phyloP scores from a whole-genome alignment of 2,329 filamentous ascomycete species.

The Aspergillus unguis region DNA sequence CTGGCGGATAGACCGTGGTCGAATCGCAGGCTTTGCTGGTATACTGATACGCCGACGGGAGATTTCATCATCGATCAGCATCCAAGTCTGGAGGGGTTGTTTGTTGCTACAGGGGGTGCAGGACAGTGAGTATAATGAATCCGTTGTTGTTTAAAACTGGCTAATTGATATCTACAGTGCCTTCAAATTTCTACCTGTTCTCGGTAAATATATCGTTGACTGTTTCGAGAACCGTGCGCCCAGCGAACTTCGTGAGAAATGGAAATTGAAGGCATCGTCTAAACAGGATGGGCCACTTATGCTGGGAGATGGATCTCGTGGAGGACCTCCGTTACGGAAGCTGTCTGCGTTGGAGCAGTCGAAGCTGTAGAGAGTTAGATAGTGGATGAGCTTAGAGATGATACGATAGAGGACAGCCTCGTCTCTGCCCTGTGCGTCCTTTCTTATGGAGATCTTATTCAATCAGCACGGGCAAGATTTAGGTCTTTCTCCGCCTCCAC shows the following conservation, averaged over 20 bases:
- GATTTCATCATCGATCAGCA: constrained; percentile 69
- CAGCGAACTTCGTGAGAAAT: constrained; percentile 8
- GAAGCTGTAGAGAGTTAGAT: constrained; percentile 1
- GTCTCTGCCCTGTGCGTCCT: too few relatives aligned
- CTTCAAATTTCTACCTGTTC: constrained; percentile 18
- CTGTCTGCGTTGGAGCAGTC: constrained; percentile 12
- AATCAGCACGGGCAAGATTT: too few relatives aligned
- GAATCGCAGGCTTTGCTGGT: constrained; percentile 67
- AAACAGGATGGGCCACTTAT: neutral
- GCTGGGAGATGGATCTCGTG: constrained; percentile 15
- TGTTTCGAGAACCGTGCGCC: constrained; percentile 10
- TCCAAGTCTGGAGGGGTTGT: constrained; percentile 51
- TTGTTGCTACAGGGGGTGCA: constrained; percentile 19
- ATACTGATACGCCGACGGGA: constrained; percentile 65
- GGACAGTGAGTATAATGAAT: constrained; percentile 16
- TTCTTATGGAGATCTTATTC: too few relatives aligned
- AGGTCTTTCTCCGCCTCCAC: too few relatives aligned
- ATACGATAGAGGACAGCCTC: too few relatives aligned
- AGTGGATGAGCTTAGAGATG: too few relatives aligned
- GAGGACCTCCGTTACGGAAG: constrained; percentile 12
- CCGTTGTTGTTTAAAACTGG: neutral
- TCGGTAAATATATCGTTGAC: constrained; percentile 14
- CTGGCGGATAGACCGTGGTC: constrained; percentile 56
- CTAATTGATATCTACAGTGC: constrained; percentile 1
- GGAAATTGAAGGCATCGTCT: constrained; percentile 6